Evolutionary conservation across 306 rosid species (phyloP).

Genomic region (Bauhinia variegata): DNA sequence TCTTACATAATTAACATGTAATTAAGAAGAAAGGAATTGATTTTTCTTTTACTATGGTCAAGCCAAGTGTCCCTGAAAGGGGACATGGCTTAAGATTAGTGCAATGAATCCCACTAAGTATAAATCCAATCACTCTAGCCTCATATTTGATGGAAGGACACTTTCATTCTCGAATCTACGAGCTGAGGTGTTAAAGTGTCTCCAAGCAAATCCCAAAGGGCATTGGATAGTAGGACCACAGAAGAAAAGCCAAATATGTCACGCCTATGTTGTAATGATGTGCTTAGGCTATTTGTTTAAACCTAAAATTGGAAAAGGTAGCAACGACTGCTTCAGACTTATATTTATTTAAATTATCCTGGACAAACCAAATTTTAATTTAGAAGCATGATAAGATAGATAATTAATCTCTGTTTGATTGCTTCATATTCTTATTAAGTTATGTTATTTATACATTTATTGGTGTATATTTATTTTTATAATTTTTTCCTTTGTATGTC

Average conservation of each 20-base stretch:
- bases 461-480: too few species aligned
- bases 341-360: conserved; percentile 38
- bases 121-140: conserved; percentile 40
- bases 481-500: too few species aligned
- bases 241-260: conserved; percentile 50
- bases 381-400: conserved; percentile 61
- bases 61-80: conserved; percentile 41
- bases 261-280: conserved; percentile 39
- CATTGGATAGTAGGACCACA: conserved; percentile 41
- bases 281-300: conserved; percentile 49
- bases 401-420: conserved; percentile 37
- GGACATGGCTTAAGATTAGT: conserved; percentile 41
- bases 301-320: conserved; percentile 46
- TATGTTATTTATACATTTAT: too few species aligned
- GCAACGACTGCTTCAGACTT: conserved; percentile 55
- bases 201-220: conserved; percentile 60
- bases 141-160: conserved; percentile 32
- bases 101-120: conserved; percentile 55
- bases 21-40: not conserved
- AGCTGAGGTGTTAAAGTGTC: conserved; percentile 45
- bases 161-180: conserved; percentile 35
- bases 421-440: conserved; percentile 15
- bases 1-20: conserved; percentile 17
- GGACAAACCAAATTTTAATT: conserved; percentile 35
- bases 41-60: conserved; percentile 14